Percentiles rank a stretch among this genome's conserved stretches.
Evolutionary conservation across 768 basidiomycete species (phyloP).

Genomic region (Multifurca ochricompacta): DNA sequence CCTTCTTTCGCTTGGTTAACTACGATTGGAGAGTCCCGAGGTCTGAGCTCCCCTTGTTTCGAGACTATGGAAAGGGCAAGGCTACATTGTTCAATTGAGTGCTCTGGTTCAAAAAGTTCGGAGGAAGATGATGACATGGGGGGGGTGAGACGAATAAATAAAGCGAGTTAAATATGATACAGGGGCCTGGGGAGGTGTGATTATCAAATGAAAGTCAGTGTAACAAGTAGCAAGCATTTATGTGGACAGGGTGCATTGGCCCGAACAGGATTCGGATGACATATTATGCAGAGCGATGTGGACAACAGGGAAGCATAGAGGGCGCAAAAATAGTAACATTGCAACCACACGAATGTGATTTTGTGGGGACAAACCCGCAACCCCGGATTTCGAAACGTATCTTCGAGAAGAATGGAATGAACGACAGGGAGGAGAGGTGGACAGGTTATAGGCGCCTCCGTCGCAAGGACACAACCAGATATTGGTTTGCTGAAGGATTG

Average conservation of each 20-base stretch:
- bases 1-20: background rate
- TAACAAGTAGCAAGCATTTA: background rate
- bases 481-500: too few relatives aligned
- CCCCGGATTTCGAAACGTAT: too few relatives aligned
- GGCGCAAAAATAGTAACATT: background rate
- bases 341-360: background rate
- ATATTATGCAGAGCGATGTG: background rate
- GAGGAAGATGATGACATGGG: background rate
- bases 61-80: slow-evolving; percentile 9
- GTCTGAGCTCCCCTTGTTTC: slow-evolving; percentile 5
- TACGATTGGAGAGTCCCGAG: background rate
- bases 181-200: background rate
- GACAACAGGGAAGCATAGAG: background rate
- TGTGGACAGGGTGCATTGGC: background rate
- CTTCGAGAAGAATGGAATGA: too few relatives aligned
- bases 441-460: too few relatives aligned
- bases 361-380: too few relatives aligned
- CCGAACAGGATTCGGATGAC: slow-evolving; percentile 3
- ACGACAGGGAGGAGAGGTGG: too few relatives aligned
- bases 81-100: slow-evolving; percentile 5
- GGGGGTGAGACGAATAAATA: background rate
- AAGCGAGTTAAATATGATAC: background rate
- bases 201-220: background rate
- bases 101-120: background rate
- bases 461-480: too few relatives aligned